phyloP scores from a whole-genome alignment of 352 stramenopile genomes.

The Pythium dissimile region DNA sequence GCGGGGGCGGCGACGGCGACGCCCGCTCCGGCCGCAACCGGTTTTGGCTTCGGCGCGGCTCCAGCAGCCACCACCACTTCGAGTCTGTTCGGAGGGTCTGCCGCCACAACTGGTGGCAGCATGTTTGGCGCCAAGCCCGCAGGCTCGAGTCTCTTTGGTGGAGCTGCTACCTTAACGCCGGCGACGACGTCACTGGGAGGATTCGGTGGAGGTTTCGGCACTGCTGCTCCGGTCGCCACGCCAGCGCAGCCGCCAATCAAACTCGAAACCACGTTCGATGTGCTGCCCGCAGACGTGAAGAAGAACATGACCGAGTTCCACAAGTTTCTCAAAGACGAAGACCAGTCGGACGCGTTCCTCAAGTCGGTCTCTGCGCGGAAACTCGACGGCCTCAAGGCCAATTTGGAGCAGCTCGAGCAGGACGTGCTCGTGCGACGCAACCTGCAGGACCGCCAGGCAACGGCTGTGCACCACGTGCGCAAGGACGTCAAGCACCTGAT shows the following conservation, averaged over 20 bases:
- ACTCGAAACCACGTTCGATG: conserved; percentile 71
- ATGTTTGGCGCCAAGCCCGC: conserved; percentile 13
- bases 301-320: conserved; percentile 79
- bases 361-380: conserved; percentile 60
- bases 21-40: conserved; percentile 9
- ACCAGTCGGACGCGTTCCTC: conserved; percentile 70
- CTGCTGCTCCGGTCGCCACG: too few relatives aligned
- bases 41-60: conserved; percentile 30
- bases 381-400: conserved; percentile 49
- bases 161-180: neutral
- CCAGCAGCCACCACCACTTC: conserved; percentile 12
- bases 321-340: conserved; percentile 65
- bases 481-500: conserved; percentile 76
- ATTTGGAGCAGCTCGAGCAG: conserved; percentile 58
- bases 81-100: conserved; percentile 26
- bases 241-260: conserved; percentile 41
- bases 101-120: conserved; percentile 12
- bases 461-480: conserved; percentile 59
- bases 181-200: conserved; percentile 21
- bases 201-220: conserved; percentile 17
- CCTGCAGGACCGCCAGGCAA: conserved; percentile 49
- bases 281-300: conserved; percentile 64
- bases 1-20: conserved; percentile 17
- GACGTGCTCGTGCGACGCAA: conserved; percentile 61
- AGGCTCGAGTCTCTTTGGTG: conserved; percentile 28